These are phyloP conservation scores for Cercospora sp. DNA, from an alignment of 2,329 filamentous ascomycete species.

Conservation along the genomic window DNA sequence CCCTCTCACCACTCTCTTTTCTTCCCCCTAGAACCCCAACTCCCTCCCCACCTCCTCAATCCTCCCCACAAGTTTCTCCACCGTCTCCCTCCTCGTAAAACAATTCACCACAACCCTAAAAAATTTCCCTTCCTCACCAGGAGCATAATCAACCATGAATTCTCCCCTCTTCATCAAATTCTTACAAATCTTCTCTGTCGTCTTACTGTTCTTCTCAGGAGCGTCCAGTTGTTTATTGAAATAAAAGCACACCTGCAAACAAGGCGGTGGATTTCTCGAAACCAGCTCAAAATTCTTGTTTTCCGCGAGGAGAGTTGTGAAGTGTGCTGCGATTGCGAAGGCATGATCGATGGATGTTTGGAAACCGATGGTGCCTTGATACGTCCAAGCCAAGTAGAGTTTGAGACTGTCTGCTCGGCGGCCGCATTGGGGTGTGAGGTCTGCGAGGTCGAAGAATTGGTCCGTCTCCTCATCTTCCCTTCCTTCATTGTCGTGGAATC, in stretches of 20 bases:
- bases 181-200: constrained; percentile 58
- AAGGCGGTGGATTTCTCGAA: constrained; percentile 75
- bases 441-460: constrained; percentile 74
- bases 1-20: not conserved
- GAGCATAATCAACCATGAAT: constrained; percentile 70
- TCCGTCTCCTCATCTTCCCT: constrained; percentile 10
- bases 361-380: constrained; percentile 79
- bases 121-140: constrained; percentile 63
- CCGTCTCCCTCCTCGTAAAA: constrained; percentile 58
- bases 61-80: constrained; percentile 62
- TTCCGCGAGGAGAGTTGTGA: constrained; percentile 61
- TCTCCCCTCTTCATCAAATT: constrained; percentile 56
- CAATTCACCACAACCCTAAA: constrained; percentile 70
- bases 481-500: constrained; percentile 30
- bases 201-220: constrained; percentile 39
- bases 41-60: constrained; percentile 51
- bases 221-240: constrained; percentile 56
- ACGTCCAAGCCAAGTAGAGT: constrained; percentile 83
- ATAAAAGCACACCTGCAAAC: constrained; percentile 94
- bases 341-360: constrained; percentile 63
- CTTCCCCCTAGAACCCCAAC: not conserved
- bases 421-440: constrained; percentile 91
- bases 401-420: constrained; percentile 83
- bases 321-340: constrained; percentile 67
- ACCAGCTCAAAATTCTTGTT: constrained; percentile 68